Percentiles rank a stretch among this genome's conserved stretches.
Evolutionary conservation across 2,329 filamentous ascomycete species (phyloP).

Genomic region (Fusarium mangiferae): DNA sequence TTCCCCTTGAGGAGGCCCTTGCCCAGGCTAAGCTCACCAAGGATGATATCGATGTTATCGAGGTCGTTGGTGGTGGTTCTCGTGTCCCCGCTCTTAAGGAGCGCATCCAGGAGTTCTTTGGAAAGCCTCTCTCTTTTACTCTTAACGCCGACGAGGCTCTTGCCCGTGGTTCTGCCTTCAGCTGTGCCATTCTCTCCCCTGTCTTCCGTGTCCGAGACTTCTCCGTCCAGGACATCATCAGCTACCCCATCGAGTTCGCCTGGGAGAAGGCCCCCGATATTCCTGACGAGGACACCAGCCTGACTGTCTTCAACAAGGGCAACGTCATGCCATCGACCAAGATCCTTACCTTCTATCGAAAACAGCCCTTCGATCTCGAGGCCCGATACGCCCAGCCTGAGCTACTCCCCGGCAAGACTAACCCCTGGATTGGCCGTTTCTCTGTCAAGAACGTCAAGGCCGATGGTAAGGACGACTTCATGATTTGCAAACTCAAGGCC

Average conservation of each 20-base stretch:
- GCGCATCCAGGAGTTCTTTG: slow-evolving; percentile 88
- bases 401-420: slow-evolving; percentile 84
- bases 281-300: slow-evolving; percentile 95
- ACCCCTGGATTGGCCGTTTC: slow-evolving; percentile 97
- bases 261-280: slow-evolving; percentile 99
- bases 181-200: slow-evolving; percentile 95
- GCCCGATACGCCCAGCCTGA: slow-evolving; percentile 92
- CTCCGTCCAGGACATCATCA: slow-evolving; percentile 95
- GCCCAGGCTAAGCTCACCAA: slow-evolving; percentile 90
- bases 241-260: slow-evolving; percentile 97
- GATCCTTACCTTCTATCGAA: slow-evolving; percentile 99
- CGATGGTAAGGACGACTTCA: slow-evolving; percentile 93
- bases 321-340: slow-evolving; percentile 98
- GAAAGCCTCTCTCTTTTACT: slow-evolving; percentile 92
- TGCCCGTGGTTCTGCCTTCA: slow-evolving; percentile 94
- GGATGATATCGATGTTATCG: slow-evolving; percentile 92
- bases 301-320: slow-evolving; percentile 97
- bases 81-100: slow-evolving; percentile 95
- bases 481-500: slow-evolving; percentile 99
- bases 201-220: slow-evolving; percentile 99
- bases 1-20: slow-evolving; percentile 88
- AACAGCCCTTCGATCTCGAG: slow-evolving; percentile 96
- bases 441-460: slow-evolving; percentile 98
- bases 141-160: slow-evolving; percentile 98
- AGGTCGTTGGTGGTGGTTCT: slow-evolving; percentile 93